Conservation (phyloP, 495 filamentous ascomycete genomes). For the Hypoxylon crocopeplum region DNA sequence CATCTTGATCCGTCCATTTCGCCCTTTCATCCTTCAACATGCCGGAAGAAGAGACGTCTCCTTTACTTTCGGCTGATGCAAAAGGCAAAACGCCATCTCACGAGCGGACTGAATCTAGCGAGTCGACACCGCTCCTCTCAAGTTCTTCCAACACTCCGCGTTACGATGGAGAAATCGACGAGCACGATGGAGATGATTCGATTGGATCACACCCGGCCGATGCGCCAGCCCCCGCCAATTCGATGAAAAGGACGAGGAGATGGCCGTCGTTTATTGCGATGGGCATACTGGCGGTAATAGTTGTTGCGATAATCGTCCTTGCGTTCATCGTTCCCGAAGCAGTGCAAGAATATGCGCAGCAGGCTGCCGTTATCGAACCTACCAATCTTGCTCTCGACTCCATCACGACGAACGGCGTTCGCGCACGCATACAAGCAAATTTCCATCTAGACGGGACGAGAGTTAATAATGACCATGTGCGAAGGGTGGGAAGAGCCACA, state of each 20-base stretch:
- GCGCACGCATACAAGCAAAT: constrained; percentile 77
- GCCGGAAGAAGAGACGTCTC: constrained; percentile 53
- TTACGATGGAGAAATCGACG: constrained; percentile 55
- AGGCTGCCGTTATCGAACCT: constrained; percentile 81
- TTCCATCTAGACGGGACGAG: constrained; percentile 78
- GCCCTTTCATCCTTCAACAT: constrained; percentile 38
- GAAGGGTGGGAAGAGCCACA: constrained; percentile 76
- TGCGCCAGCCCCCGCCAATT: constrained; percentile 21
- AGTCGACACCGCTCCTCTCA: constrained; percentile 63
- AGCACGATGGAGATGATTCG: constrained; percentile 40
- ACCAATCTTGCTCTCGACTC: constrained; percentile 82
- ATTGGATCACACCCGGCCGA: constrained; percentile 36
- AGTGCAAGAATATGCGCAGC: constrained; percentile 82
- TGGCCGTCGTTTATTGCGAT: constrained; percentile 58
- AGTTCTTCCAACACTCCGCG: constrained; percentile 46
- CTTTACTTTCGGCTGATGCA: constrained; percentile 44
- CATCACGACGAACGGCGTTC: constrained; percentile 77
- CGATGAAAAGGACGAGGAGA: constrained; percentile 43
- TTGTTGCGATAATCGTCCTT: constrained; percentile 57
- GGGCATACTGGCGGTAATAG: constrained; percentile 46
- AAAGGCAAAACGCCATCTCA: constrained; percentile 42
- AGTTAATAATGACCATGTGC: constrained; percentile 70
- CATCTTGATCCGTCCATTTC: neutral
- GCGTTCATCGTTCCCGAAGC: constrained; percentile 82
- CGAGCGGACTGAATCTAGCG: constrained; percentile 42